Base-by-base conservation (phyloP, 768 basidiomycete species). In the Suillus placidus region DNA sequence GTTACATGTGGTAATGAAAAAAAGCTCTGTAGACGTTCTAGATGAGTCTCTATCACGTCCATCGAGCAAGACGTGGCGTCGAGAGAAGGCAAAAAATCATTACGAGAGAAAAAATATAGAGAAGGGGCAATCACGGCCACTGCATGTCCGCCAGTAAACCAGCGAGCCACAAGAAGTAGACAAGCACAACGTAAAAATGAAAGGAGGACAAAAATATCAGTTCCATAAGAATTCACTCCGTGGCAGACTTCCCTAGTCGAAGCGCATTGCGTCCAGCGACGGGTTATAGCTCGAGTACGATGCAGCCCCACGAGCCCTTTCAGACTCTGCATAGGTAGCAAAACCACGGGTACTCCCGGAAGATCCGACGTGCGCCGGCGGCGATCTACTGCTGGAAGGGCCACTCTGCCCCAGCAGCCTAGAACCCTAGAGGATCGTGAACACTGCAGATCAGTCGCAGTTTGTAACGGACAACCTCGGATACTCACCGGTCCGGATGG, bases 401-500 rank as follows among this genome's bases (percentile, higher is more conserved):
- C 52, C 43, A 42, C 55, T 63, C 34, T 66, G 8, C 54, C 73
- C 76, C 58, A 76, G 70, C 32, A 71, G 38, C 4, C 72, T 70
- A 35, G 76, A 56, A 9, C 67, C n/a, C 38, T 75, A 76, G 70
- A 77, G 32, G 20, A 47, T 65, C 14, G 10, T 37, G 4, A 63
- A 4, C 12, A 43, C 40, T 67, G 34, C 40, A 51, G 42, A 64
- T 37, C 34, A 34, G 47, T 49, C 30, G 34, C 13, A 16, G 43
- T n/a, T 49, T 34, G 43, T 18, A 23, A 38, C 61, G 52, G 37
- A 47, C 56, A 54, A 58, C 38, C 23, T 51, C 47, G 52, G 37
- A 54, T 30, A 67, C 72, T n/a, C 42, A 78, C 75, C 65, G 67
- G 12, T 16, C 60, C 75, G 40, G 77, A 73, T 56, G 75, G 75